These are phyloP conservation scores for Pseudozyma pruni DNA, from an alignment of 1,284 basidiomycete genomes.

Conservation along the genomic window DNA sequence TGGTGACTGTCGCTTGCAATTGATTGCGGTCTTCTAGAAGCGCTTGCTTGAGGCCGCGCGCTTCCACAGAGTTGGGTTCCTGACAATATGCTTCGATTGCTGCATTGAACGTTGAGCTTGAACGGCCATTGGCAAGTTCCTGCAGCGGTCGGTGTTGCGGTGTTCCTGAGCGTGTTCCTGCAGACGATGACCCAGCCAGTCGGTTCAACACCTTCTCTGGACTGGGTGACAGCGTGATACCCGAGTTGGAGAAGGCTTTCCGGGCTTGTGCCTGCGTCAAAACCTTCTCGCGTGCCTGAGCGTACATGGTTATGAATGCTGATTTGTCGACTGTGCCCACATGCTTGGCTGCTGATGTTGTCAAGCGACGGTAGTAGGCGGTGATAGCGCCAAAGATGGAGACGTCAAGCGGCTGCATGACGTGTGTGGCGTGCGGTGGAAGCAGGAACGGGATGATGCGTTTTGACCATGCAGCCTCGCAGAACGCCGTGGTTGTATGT, in stretches of 20 bases:
- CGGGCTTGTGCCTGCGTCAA: background rate
- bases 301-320: conserved; percentile 6
- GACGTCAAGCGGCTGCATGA: conserved; percentile 21
- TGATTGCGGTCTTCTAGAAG: conserved; percentile 1
- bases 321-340: conserved; percentile 8
- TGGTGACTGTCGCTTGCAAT: background rate
- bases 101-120: background rate
- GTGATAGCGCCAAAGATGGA: conserved; percentile 5
- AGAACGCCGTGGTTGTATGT: conserved; percentile 5
- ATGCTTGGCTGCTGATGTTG: background rate
- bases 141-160: too few relatives aligned
- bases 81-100: background rate
- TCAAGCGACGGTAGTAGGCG: background rate
- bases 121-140: background rate
- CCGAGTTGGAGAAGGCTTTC: conserved; percentile 15
- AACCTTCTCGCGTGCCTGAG: conserved; percentile 8
- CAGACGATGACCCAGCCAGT: background rate
- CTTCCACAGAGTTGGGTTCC: background rate
- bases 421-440: conserved; percentile 9
- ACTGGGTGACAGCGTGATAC: background rate
- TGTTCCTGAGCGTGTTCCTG: background rate
- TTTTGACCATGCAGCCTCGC: background rate
- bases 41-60: background rate
- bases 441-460: conserved; percentile 9
- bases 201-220: conserved; percentile 6